Evolutionary conservation across 495 filamentous ascomycete species (phyloP).

Genomic region (Hypoxylon trugodes): DNA sequence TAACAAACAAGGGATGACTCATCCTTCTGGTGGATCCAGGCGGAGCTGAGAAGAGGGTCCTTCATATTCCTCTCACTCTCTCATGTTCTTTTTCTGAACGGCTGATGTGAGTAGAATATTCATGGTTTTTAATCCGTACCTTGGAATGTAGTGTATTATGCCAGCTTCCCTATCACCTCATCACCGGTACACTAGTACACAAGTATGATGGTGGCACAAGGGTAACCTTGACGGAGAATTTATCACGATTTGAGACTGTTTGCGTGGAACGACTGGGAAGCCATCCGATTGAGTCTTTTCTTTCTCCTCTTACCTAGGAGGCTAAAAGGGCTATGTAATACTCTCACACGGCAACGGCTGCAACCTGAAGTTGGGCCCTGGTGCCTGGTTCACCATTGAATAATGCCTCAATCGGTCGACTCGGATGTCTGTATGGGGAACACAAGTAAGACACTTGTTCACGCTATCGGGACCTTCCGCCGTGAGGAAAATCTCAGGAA

Average conservation of each 20-base stretch:
- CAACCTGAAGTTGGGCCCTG: conserved; percentile 14
- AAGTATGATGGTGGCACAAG: conserved; percentile 22
- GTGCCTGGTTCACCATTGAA: conserved; percentile 25
- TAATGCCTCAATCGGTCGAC: conserved; percentile 33
- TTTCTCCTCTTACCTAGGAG: conserved; percentile 22
- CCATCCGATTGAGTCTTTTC: conserved; percentile 33
- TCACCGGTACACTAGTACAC: conserved; percentile 27
- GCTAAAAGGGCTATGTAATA: conserved; percentile 21
- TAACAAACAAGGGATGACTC: conserved; percentile 21
- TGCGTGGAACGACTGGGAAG: conserved; percentile 34
- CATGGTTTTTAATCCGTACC: conserved; percentile 2
- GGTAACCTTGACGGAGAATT: conserved; percentile 34
- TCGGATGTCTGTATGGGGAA: conserved; percentile 32
- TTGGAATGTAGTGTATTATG: not conserved
- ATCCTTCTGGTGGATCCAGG: conserved; percentile 26
- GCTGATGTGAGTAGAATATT: conserved; percentile 5
- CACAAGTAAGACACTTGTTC: conserved; percentile 33
- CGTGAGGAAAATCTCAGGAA: conserved; percentile 38
- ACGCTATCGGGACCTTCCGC: conserved; percentile 43
- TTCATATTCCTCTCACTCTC: conserved; percentile 3
- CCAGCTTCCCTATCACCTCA: conserved; percentile 11
- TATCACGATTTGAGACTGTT: conserved; percentile 42
- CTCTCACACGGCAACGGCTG: conserved; percentile 35
- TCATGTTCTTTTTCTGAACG: too few species aligned
- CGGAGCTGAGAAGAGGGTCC: conserved; percentile 22